Evolutionary conservation across 495 filamentous ascomycete species (phyloP), one percentile per base, ranked within the genome.

Genomic region (Lasiosphaeria miniovina): DNA sequence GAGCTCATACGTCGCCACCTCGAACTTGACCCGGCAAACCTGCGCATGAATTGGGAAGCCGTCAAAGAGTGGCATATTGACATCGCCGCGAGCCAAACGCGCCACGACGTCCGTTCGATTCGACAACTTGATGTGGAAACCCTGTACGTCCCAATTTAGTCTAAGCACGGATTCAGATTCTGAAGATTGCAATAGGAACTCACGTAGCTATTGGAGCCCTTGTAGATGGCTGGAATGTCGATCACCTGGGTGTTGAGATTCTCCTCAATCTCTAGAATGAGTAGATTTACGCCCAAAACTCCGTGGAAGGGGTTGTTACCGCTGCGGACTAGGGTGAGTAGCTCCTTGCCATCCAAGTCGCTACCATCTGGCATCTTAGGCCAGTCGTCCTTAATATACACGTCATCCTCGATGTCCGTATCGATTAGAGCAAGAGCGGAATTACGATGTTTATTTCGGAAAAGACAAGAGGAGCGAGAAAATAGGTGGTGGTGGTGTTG

Each of bases 31-130:
- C 43, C 67, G 51, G 46, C 34, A 31, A 53, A 65, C 52, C 54
- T 69, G 62, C 17, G 55, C 15, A 8, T 62, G 38, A 56, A 67
- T 58, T 54, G 65, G 49, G 46, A 68, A 61, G 59, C 61, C 58
- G 53, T 71, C 58, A 61, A 55, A 71, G 34, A 65, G 38, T 55
- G 63, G 68, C 71, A 68, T 70, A 38, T 74, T 74, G 61, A 73
- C 55, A 56, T 71, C 68, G 56, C 40, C 60, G 36, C 66, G 68
- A 45, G 68, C 58, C 33, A 74, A 52, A 59, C 66, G 68, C 36
- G 63, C 70, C 32, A 74, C 38, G 40, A 74, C 60, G 40, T 71
- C 68, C 12, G 43, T 56, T 55, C 66, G 6, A 63, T 67, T 67
- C n/a, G 65, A 67, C 14, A 67, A 50, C 52, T 65, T 67, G 46